A percentile compares a stretch with the other conserved stretches of the same genome.
Evolutionary conservation across 305 asterid genomes (phyloP).

Genomic region (Caryopteris hybrid): DNA sequence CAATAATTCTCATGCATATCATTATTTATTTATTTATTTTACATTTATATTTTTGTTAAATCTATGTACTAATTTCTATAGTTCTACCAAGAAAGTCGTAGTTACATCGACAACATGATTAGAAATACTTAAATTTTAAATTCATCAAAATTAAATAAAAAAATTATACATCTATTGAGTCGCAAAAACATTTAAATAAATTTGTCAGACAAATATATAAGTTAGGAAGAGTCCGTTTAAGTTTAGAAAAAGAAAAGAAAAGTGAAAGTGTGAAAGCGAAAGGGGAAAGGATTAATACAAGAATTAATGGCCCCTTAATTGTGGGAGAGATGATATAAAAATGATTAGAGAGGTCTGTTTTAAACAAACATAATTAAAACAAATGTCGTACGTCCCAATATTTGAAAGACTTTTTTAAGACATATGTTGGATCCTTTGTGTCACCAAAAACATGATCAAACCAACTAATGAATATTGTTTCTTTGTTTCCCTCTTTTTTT

Average conservation of each 20-base stretch:
- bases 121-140: background rate
- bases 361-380: conserved; percentile 20
- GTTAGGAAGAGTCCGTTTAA: background rate
- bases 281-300: background rate
- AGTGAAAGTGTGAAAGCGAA: background rate
- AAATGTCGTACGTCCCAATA: background rate
- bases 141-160: too few species aligned
- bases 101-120: too few species aligned
- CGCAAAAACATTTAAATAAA: too few species aligned
- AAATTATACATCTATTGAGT: too few species aligned
- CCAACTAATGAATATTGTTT: conserved; percentile 40
- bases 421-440: conserved; percentile 18
- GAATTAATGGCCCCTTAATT: conserved; percentile 15
- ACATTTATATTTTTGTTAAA: background rate
- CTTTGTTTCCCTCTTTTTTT: conserved; percentile 44
- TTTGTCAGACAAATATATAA: too few species aligned
- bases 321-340: conserved; percentile 25
- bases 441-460: conserved; percentile 39
- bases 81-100: background rate
- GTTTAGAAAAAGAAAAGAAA: background rate
- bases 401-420: background rate
- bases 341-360: conserved; percentile 38
- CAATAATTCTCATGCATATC: conserved; percentile 19
- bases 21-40: too few species aligned
- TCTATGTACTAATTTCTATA: background rate